Percentiles rank a stretch among this genome's conserved stretches.
These are phyloP conservation scores for Monosporozyma servazzii DNA, from an alignment of 805 yeast genomes.

Conservation along the genomic window DNA sequence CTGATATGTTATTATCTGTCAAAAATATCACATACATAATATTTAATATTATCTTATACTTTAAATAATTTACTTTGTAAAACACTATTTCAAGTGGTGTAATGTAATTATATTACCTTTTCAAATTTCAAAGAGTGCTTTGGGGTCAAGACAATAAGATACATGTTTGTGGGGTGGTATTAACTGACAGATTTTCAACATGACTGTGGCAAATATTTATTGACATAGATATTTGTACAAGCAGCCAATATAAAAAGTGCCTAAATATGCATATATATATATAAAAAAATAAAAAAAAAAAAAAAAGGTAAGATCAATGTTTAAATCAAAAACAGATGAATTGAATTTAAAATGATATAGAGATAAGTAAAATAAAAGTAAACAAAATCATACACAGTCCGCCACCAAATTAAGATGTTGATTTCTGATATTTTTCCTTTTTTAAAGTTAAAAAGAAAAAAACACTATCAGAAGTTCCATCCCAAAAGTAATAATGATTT, in stretches of 20 bases:
- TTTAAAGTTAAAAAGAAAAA: background rate
- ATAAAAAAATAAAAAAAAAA: background rate
- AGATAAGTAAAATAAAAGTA: background rate
- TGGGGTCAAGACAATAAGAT: too few relatives aligned
- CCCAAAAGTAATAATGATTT: background rate
- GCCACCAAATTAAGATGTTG: background rate
- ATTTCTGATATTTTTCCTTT: background rate
- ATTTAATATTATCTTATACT: too few relatives aligned
- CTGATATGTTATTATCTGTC: background rate
- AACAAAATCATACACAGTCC: constrained; percentile 5
- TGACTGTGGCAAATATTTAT: too few relatives aligned
- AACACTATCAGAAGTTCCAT: background rate
- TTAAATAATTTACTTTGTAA: too few relatives aligned
- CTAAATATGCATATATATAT: background rate
- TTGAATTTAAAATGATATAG: constrained; percentile 2
- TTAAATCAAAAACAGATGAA: background rate
- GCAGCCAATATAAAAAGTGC: too few relatives aligned
- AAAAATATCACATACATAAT: background rate
- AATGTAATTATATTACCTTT: too few relatives aligned
- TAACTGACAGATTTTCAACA: too few relatives aligned
- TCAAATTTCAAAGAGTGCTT: too few relatives aligned
- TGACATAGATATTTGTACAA: too few relatives aligned
- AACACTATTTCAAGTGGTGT: too few relatives aligned
- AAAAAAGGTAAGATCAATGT: background rate
- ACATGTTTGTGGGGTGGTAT: too few relatives aligned